Percentiles rank a stretch among this genome's conserved stretches.
phyloP scores from a whole-genome alignment of 2,329 filamentous ascomycete species.

The Passalora sequoiae region DNA sequence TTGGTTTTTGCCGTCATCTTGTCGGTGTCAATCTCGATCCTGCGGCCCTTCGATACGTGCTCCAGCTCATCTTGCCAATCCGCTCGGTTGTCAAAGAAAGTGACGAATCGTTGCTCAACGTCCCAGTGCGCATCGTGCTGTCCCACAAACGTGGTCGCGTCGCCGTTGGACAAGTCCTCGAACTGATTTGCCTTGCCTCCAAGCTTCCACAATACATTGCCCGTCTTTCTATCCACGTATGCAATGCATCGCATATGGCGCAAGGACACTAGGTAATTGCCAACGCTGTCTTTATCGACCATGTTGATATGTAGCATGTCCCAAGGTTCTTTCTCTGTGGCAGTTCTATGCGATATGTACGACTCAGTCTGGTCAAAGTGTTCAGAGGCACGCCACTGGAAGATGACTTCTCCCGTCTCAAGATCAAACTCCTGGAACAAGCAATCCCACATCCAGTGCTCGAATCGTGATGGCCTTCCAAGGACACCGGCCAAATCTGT shows the following conservation, averaged over 20 bases:
- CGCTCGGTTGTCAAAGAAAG: slow-evolving; percentile 26
- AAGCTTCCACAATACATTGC: slow-evolving; percentile 50
- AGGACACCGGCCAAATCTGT: slow-evolving; percentile 10
- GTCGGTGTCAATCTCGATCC: slow-evolving; percentile 22
- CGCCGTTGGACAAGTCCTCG: slow-evolving; percentile 22
- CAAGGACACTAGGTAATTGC: slow-evolving; percentile 52
- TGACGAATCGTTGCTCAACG: slow-evolving; percentile 33
- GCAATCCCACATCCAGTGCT: slow-evolving; percentile 31
- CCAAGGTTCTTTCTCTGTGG: slow-evolving; percentile 42
- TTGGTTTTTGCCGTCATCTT: slow-evolving; percentile 26
- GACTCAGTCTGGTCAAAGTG: slow-evolving; percentile 46
- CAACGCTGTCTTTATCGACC: slow-evolving; percentile 47
- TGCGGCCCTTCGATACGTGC: slow-evolving; percentile 18
- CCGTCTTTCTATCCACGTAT: slow-evolving; percentile 37
- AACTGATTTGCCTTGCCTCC: slow-evolving; percentile 30
- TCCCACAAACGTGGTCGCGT: slow-evolving; percentile 38
- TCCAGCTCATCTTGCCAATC: slow-evolving; percentile 26
- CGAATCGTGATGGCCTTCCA: background rate
- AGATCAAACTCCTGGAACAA: slow-evolving; percentile 42
- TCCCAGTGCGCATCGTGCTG: slow-evolving; percentile 50
- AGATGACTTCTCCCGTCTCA: slow-evolving; percentile 49
- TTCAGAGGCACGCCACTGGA: slow-evolving; percentile 54
- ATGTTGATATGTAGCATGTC: slow-evolving; percentile 56
- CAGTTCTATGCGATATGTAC: slow-evolving; percentile 32
- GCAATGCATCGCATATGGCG: slow-evolving; percentile 47